Conservation (phyloP, 2,329 filamentous ascomycete genomes). For the Penicillium hordei region DNA sequence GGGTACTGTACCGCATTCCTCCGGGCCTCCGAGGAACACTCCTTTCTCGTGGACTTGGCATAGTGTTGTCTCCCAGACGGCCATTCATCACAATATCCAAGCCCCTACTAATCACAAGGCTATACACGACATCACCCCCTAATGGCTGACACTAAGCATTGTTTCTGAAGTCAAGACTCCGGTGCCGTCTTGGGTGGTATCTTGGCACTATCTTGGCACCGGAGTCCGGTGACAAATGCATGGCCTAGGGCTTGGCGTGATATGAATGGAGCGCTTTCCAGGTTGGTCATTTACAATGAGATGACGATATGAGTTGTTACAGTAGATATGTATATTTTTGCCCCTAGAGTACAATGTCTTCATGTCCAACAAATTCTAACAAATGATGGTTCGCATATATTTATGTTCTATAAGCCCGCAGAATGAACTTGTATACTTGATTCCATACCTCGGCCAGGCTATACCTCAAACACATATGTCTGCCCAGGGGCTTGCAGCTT, state of each 20-base stretch:
- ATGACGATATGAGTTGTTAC: neutral
- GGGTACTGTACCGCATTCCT: neutral
- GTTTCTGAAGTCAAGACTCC: slow-evolving; percentile 4
- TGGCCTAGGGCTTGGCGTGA: slow-evolving; percentile 15
- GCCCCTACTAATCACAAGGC: neutral
- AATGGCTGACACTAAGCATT: slow-evolving; percentile 4
- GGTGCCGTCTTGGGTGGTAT: slow-evolving; percentile 22
- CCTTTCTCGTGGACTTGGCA: too few species aligned
- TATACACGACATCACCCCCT: neutral
- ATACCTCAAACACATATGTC: too few species aligned
- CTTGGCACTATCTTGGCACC: slow-evolving; percentile 24
- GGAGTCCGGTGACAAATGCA: slow-evolving; percentile 19
- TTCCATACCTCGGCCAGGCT: neutral
- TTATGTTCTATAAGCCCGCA: too few species aligned
- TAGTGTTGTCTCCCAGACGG: neutral
- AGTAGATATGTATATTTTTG: neutral
- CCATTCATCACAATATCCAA: neutral
- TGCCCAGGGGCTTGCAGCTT: neutral
- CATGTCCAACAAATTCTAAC: too few species aligned
- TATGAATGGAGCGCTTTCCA: neutral
- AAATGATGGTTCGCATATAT: neutral
- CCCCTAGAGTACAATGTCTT: neutral
- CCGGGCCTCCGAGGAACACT: neutral
- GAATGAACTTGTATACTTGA: too few species aligned
- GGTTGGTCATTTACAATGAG: neutral